Base-by-base conservation (phyloP, 139 green algal genomes). In the Pleodorina starrii region DNA sequence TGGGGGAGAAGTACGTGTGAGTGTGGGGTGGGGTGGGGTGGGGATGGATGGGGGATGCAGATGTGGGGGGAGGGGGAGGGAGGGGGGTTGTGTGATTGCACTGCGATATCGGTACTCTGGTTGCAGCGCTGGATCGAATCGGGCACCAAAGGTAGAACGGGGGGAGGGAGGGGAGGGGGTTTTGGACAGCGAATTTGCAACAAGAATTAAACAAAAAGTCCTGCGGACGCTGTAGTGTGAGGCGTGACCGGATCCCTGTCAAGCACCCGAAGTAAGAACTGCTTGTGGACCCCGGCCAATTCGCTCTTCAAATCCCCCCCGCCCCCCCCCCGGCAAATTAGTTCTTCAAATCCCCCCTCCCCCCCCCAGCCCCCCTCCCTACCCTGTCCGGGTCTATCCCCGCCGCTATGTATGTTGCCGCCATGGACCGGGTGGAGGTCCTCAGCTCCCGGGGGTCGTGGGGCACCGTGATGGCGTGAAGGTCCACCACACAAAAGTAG, bases 401-500 rank as follows among this genome's bases (percentile, higher is more conserved):
- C 46, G 94, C 96, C 19, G 98, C 98, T 19, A 99, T 91, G 93
- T 99, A 99, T 16, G 98, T 94, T 14, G 97, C 98, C 16, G 98
- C 97, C 50, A 95, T 95, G 51, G 85, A 94, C 54, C 94, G 93
- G 0, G 97, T 98, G 29, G 96, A 87, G 51, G 91, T 83, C 17
- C 93, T 75, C 82, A 99, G 96, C 75, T 96, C 97, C 68, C 84
- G 91, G 29, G 97, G 97, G 78, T 99, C 96, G 87, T 99, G 98
- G 1, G 95, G 96, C 42, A 97, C 76, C 38, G 96, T 99, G 90
- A 99, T 98, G 77, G 86, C 98, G 90, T 99, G 98, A 77, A 99
- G 91, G 92, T 99, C 98, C 46, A 99, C 98, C 43, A 99, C 96
- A 81, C 96, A 98, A 89, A 98, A 99, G 93, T 96, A 98, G 32